phyloP scores from a whole-genome alignment of 2,329 filamentous ascomycete species.

The Sarocladium brachiariae region DNA sequence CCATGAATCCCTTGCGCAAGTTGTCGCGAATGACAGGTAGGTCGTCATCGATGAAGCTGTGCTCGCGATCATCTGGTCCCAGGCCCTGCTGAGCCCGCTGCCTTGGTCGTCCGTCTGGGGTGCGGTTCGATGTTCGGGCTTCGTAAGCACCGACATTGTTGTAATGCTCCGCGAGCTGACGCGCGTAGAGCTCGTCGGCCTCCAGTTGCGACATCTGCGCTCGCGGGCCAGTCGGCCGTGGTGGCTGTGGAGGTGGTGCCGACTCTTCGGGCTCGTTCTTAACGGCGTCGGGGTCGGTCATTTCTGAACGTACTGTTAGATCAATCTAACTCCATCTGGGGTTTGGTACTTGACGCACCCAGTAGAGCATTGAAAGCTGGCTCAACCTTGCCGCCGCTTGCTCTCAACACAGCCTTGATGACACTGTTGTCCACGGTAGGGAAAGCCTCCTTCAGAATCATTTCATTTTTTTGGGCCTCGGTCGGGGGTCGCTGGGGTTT shows the following conservation, averaged over 20 bases:
- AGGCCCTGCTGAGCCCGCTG: conserved; percentile 24
- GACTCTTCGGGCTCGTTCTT: conserved; percentile 45
- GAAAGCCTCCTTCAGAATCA: conserved; percentile 89
- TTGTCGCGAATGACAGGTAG: conserved; percentile 90
- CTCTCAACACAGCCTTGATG: conserved; percentile 79
- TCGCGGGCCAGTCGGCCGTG: conserved; percentile 55
- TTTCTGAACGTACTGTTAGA: conserved; percentile 41
- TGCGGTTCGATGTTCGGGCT: conserved; percentile 43
- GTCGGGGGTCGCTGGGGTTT: conserved; percentile 82
- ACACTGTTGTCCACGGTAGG: conserved; percentile 73
- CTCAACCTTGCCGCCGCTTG: conserved; percentile 82
- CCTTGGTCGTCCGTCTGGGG: conserved; percentile 28
- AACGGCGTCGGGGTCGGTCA: conserved; percentile 70
- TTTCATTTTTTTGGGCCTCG: conserved; percentile 77
- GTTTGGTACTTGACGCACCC: too few relatives aligned
- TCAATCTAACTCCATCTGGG: too few relatives aligned
- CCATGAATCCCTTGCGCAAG: conserved; percentile 85
- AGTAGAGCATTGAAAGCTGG: conserved; percentile 92
- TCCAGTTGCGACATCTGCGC: conserved; percentile 73
- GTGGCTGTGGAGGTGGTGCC: conserved; percentile 67
- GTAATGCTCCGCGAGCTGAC: conserved; percentile 89
- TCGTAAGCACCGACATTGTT: conserved; percentile 56
- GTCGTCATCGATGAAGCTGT: conserved; percentile 93
- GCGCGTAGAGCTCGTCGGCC: conserved; percentile 84
- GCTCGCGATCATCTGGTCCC: conserved; percentile 60